These are phyloP conservation scores for Thuidium tamariscinum DNA, from an alignment of 225 moss, liverwort and hornwort genomes.

Conservation along the genomic window DNA sequence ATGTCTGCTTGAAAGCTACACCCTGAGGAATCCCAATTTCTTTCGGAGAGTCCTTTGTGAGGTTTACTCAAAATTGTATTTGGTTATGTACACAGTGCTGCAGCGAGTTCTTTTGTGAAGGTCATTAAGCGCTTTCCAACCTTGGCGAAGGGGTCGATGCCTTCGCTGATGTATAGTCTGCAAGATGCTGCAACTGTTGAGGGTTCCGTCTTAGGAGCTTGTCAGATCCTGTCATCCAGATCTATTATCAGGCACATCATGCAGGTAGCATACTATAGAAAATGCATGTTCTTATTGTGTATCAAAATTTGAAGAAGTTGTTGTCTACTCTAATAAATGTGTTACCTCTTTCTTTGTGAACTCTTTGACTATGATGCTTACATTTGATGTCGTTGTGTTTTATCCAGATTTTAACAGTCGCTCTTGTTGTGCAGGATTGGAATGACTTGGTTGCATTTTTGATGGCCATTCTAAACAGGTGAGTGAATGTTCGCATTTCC, in stretches of 20 bases:
- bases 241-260: slow-evolving; percentile 77
- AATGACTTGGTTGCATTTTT: slow-evolving; percentile 69
- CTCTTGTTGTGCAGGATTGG: slow-evolving; percentile 56
- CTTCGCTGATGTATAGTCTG: slow-evolving; percentile 47
- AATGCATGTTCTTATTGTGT: not conserved
- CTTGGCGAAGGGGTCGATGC: slow-evolving; percentile 57
- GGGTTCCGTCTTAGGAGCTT: slow-evolving; percentile 89
- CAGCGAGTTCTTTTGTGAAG: slow-evolving; percentile 67
- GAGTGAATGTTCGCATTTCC: not conserved
- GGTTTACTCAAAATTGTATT: not conserved
- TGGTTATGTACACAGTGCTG: slow-evolving; percentile 44
- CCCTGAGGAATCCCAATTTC: not conserved
- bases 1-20: not conserved
- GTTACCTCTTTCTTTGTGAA: not conserved
- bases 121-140: slow-evolving; percentile 88
- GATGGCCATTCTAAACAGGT: slow-evolving; percentile 83
- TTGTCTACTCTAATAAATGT: not conserved
- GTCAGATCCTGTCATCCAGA: slow-evolving; percentile 86
- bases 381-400: not conserved
- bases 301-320: not conserved
- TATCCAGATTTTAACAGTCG: not conserved
- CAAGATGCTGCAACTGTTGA: slow-evolving; percentile 72
- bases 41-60: not conserved
- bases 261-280: slow-evolving; percentile 39
- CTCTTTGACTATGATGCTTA: not conserved